These are phyloP conservation scores for Phialocephala sp. DNA, from an alignment of 2,329 filamentous ascomycete species.

Conservation along the genomic window DNA sequence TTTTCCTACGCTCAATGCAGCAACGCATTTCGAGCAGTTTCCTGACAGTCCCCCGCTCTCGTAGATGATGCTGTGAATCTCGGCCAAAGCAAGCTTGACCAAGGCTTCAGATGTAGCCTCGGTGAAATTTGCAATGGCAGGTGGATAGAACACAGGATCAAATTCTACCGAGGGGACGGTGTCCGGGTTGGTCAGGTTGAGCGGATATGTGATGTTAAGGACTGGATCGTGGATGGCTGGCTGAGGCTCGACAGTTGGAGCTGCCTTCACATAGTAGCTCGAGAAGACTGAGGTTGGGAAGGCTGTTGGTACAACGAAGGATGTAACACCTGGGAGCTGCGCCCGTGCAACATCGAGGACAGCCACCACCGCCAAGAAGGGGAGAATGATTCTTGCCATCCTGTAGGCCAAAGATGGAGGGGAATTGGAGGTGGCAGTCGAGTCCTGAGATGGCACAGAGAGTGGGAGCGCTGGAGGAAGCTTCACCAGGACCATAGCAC, in stretches of 20 bases:
- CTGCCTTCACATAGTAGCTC: slow-evolving; percentile 53
- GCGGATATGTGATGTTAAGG: slow-evolving; percentile 58
- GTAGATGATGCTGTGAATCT: slow-evolving; percentile 53
- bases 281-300: slow-evolving; percentile 58
- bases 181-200: slow-evolving; percentile 59
- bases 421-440: background rate
- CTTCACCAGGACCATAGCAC: background rate
- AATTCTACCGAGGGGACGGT: slow-evolving; percentile 54
- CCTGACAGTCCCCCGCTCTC: slow-evolving; percentile 44
- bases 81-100: slow-evolving; percentile 48
- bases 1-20: slow-evolving; percentile 56
- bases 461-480: slow-evolving; percentile 2
- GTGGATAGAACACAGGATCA: slow-evolving; percentile 58
- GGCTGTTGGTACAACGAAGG: slow-evolving; percentile 50
- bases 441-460: background rate
- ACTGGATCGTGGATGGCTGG: slow-evolving; percentile 59
- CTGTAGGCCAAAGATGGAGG: background rate
- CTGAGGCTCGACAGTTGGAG: slow-evolving; percentile 56
- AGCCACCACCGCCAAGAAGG: slow-evolving; percentile 1
- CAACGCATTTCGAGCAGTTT: slow-evolving; percentile 60
- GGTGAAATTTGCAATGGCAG: slow-evolving; percentile 52
- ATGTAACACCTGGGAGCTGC: slow-evolving; percentile 43
- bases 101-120: slow-evolving; percentile 47
- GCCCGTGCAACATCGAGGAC: slow-evolving; percentile 20
- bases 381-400: slow-evolving; percentile 13